Evolutionary conservation across 1,284 basidiomycete genomes (phyloP), one percentile per base, ranked within the genome.

Genomic region (Boletellus dicymbophilus): DNA sequence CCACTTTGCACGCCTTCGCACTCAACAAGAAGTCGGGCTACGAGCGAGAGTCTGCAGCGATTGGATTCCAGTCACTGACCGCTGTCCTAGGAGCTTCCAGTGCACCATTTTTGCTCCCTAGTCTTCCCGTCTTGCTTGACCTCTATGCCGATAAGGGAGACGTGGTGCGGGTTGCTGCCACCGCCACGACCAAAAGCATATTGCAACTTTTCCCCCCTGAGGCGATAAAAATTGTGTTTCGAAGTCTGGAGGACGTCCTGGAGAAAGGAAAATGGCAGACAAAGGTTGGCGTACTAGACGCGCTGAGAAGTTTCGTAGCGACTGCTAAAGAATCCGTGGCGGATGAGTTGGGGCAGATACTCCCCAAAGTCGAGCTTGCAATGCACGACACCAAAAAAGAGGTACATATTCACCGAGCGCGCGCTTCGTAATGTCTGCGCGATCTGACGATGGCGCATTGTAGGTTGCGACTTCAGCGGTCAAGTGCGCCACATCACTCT

Each of bases 341-440:
- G 37, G 82, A 85, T 46, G 86, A 96, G 67, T 78, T 99, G 33
- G 95, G 85, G 18, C 74, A 79, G 31, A 84, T 93, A 41, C 83
- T 98, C 43, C 96, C 95, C 15, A 87, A 87, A 61, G 84, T 99
- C 26, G 95, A 97, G 66, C 76, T 75, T 42, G 86, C 93, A 13
- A 96, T 99, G 95, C 94, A 97, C 68, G 96, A 99, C 72, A 98
- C 96, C 58, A 99, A 98, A 72, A 73, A 84, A 58, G 96, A 99
- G 80, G 94, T 94, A 58, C 27, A n/a, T n/a, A 30, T 13, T 28
- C 11, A 21, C 31, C 38, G 20, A 49, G 54, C 76, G 63, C 20
- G 34, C 23, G 20, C 18, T 36, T 15, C 43, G 18, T 23, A 37
- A 47, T 13, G 15, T 45, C 26, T 11, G 30, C 13, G n/a, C 15